These are phyloP conservation scores for Schizonepeta tenuifolia DNA, from an alignment of 257 asterid genomes.

Conservation along the genomic window DNA sequence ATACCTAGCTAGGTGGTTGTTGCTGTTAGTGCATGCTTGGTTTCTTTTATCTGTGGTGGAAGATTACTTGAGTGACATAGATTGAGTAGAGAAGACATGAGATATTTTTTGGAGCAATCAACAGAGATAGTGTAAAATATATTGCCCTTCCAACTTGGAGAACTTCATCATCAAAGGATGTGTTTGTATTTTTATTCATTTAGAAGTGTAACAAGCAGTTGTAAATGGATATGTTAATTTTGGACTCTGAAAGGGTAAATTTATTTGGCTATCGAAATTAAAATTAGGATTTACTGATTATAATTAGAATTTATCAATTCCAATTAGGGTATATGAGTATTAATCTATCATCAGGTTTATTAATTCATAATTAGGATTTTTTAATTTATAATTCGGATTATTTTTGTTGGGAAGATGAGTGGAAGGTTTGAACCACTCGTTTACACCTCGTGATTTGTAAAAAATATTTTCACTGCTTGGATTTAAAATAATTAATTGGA, in stretches of 20 bases:
- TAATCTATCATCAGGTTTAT: too few relatives aligned
- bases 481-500: too few relatives aligned
- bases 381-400: too few relatives aligned
- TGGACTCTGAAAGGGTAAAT: background rate
- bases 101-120: background rate
- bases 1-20: background rate
- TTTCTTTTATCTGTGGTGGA: conserved; percentile 8
- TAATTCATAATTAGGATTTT: too few relatives aligned
- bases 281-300: too few relatives aligned
- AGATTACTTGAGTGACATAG: conserved; percentile 11
- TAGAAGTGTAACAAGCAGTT: conserved; percentile 19
- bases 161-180: conserved; percentile 20
- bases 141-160: background rate
- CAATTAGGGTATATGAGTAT: too few relatives aligned
- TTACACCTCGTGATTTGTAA: too few relatives aligned
- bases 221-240: conserved; percentile 32
- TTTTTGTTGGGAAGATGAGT: too few relatives aligned
- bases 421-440: too few relatives aligned
- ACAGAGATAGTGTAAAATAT: conserved; percentile 11
- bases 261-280: background rate
- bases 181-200: conserved; percentile 26
- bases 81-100: conserved; percentile 4
- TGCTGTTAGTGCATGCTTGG: background rate
- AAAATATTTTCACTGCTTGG: too few relatives aligned
- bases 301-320: too few relatives aligned